Conservation (phyloP, 2,329 filamentous ascomycete genomes). For the Bipolaris victoriae region DNA sequence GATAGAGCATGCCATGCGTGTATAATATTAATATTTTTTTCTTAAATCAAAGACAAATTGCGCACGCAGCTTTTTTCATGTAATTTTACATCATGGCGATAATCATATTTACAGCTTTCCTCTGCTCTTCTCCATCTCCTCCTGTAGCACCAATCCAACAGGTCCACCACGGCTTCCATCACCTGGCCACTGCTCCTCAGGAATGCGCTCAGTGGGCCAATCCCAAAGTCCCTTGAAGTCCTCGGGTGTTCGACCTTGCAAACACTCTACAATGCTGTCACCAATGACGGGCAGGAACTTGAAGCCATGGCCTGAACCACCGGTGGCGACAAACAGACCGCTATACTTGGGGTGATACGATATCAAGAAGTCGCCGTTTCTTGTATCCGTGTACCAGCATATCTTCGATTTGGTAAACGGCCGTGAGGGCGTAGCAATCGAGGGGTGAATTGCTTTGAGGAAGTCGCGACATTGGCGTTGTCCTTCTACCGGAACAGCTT, state of each 20-base stretch:
- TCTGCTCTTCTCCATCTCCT: constrained; percentile 49
- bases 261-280: constrained; percentile 59
- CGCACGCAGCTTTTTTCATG: background rate
- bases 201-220: constrained; percentile 53
- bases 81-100: background rate
- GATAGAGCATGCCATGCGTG: too few species aligned
- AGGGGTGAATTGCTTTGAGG: constrained; percentile 37
- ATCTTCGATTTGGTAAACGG: constrained; percentile 56
- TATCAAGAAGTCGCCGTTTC: constrained; percentile 62
- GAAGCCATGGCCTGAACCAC: constrained; percentile 67
- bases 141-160: constrained; percentile 47
- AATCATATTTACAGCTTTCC: constrained; percentile 34
- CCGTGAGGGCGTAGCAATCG: constrained; percentile 43
- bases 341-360: constrained; percentile 57
- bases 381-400: constrained; percentile 65
- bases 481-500: constrained; percentile 43
- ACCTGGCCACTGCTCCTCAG: constrained; percentile 45
- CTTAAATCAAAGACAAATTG: background rate
- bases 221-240: constrained; percentile 69
- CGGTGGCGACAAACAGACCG: constrained; percentile 65
- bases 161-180: constrained; percentile 50
- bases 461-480: constrained; percentile 41
- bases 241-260: constrained; percentile 50
- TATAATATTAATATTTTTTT: background rate
- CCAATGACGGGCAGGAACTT: constrained; percentile 67